These are phyloP conservation scores for Cyamopsis tetragonoloba DNA, from an alignment of 306 rosid species.

Conservation along the genomic window DNA sequence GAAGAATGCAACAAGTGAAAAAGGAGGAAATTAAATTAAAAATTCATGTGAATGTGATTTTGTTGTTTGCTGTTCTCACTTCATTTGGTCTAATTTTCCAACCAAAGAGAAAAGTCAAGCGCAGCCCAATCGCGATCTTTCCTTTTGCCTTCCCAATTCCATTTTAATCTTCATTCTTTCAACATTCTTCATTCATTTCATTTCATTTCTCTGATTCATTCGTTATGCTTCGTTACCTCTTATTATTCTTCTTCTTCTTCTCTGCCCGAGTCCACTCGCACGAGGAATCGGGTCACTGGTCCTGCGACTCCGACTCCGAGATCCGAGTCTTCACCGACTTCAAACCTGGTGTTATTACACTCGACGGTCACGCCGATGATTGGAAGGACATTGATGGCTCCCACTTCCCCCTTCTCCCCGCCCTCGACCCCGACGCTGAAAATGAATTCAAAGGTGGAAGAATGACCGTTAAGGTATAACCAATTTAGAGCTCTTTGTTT, in stretches of 20 bases:
- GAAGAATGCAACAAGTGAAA: too few relatives aligned
- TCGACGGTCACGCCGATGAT: slow-evolving; percentile 89
- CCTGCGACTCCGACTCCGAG: slow-evolving; percentile 66
- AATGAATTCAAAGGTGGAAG: slow-evolving; percentile 69
- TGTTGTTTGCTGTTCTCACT: neutral
- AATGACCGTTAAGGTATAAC: slow-evolving; percentile 86
- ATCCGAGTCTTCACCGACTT: slow-evolving; percentile 57
- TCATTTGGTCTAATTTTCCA: neutral
- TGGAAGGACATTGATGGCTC: slow-evolving; percentile 82
- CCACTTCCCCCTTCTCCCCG: slow-evolving; percentile 78
- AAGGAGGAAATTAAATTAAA: neutral
- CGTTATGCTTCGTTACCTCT: slow-evolving; percentile 42
- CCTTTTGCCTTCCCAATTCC: neutral
- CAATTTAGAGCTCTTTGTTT: too few relatives aligned
- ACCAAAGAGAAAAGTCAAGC: slow-evolving; percentile 23
- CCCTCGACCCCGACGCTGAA: slow-evolving; percentile 79
- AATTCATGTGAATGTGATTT: too few relatives aligned
- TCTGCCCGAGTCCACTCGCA: slow-evolving; percentile 51
- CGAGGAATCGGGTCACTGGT: slow-evolving; percentile 80
- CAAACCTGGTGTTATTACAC: slow-evolving; percentile 67
- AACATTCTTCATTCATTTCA: too few relatives aligned
- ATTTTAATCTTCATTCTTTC: neutral
- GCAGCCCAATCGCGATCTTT: slow-evolving; percentile 16
- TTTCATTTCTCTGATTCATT: too few relatives aligned
- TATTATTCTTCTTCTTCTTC: slow-evolving; percentile 24